Evolutionary conservation across 139 green algal species (phyloP), one percentile per base, ranked within the genome.

Genomic region (Chlamydomonas eustigma): DNA sequence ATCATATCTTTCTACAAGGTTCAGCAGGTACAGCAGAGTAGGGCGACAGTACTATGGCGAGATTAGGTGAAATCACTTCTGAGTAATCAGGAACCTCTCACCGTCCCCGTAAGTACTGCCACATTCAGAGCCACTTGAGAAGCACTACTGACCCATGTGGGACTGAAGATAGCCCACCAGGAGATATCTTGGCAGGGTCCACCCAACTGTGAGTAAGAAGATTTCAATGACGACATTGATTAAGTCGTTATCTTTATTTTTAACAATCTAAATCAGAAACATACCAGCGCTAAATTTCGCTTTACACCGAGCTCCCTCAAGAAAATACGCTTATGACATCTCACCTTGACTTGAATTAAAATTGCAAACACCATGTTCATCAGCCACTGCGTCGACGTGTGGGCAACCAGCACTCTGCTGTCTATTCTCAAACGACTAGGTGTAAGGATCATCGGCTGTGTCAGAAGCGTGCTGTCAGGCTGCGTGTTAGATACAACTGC

Each of bases 1-100:
- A 86, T 71, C 38, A 82, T 50, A 3, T 52, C 30, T 1, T 75
- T 24, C 80, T 85, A 76, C 8, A 34, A 30, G 35, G 12, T 32
- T 71, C n/a, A 37, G 63, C 34, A 33, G n/a, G 66, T 50, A 33
- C 50, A 25, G 12, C 12, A 39, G 28, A 70, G 58, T 8, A 28
- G 58, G 58, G 24, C 24, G 18, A 24, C 18, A 30, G 24, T 63
- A 24, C 22, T 24, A 63, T 63, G 50, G 18, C 22, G 50, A 24
- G 50, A 30, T 18, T 34, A 35, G 25, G 58, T 70, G 58, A 70
- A 22, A 32, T 24, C 28, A 28, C 58, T 24, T 22, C 32, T 8
- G 8, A 37, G 58, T 28, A 35, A 37, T 24, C 28, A 8, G 58
- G 24, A 12, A 18, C 12, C 18, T 58, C 44, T 12, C 44, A 58